Conservation (phyloP, 768 basidiomycete genomes). For the Boletus rubropictus region DNA sequence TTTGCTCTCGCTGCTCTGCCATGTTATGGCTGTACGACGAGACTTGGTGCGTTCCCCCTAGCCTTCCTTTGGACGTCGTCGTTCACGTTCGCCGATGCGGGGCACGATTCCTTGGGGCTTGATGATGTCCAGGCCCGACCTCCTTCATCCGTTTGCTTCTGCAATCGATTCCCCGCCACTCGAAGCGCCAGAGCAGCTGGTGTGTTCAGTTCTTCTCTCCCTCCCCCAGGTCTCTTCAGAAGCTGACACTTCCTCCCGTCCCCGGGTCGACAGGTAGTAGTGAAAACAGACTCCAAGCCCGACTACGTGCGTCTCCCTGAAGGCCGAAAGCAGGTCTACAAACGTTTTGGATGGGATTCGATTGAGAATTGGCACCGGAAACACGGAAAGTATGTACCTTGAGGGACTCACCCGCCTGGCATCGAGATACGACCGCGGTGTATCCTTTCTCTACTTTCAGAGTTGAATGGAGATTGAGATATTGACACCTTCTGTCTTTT, state of each 20-base stretch:
- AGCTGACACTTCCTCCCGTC: too few species aligned
- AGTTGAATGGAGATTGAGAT: too few species aligned
- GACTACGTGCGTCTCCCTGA: constrained; percentile 59
- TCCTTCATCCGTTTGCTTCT: constrained; percentile 63
- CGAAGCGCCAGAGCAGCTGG: constrained; percentile 45
- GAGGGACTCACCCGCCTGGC: too few species aligned
- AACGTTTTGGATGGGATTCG: constrained; percentile 40
- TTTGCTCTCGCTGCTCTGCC: constrained; percentile 56
- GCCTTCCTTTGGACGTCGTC: neutral
- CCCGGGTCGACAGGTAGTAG: constrained; percentile 34
- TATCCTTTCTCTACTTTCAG: too few species aligned
- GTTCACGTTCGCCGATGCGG: neutral
- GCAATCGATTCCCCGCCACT: constrained; percentile 60
- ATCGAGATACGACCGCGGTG: too few species aligned
- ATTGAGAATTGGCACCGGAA: constrained; percentile 60
- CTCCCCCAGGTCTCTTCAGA: too few species aligned
- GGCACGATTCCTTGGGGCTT: too few species aligned
- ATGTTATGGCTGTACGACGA: constrained; percentile 66
- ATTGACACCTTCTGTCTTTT: too few species aligned
- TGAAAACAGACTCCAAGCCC: constrained; percentile 47
- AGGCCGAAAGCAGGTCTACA: constrained; percentile 44
- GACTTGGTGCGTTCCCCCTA: constrained; percentile 37
- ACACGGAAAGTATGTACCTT: constrained; percentile 36
- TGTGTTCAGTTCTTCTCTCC: constrained; percentile 19
- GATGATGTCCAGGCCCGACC: constrained; percentile 63